These are phyloP conservation scores for Fusarium algeriense DNA, from an alignment of 2,329 filamentous ascomycete genomes.

Conservation along the genomic window DNA sequence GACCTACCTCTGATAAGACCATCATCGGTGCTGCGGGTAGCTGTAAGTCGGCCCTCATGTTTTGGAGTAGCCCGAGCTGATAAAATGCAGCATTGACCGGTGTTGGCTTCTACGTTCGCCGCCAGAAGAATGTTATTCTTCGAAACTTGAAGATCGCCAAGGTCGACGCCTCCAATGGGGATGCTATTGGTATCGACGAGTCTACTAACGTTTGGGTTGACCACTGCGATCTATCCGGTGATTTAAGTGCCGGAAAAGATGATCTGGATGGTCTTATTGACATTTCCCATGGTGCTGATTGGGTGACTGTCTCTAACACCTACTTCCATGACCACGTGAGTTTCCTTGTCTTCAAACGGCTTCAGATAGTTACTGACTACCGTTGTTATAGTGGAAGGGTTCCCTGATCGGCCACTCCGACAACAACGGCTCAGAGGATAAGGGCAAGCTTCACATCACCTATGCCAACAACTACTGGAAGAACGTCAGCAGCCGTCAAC, in stretches of 20 bases:
- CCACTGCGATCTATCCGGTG: constrained; percentile 74
- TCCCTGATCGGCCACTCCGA: constrained; percentile 71
- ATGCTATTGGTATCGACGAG: constrained; percentile 69
- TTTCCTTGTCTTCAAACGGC: background rate
- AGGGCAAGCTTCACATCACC: constrained; percentile 71
- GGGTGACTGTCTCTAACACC: constrained; percentile 61
- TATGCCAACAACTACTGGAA: constrained; percentile 75
- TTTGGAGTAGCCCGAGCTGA: background rate
- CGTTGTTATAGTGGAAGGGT: constrained; percentile 60
- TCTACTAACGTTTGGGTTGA: constrained; percentile 74
- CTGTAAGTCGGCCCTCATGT: background rate
- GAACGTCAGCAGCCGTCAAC: constrained; percentile 73
- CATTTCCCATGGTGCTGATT: constrained; percentile 72
- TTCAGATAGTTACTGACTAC: background rate
- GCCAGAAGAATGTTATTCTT: constrained; percentile 69
- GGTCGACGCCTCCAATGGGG: constrained; percentile 66
- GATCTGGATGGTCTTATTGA: constrained; percentile 77
- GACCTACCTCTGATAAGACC: constrained; percentile 57
- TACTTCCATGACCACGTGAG: constrained; percentile 50
- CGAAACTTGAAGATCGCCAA: constrained; percentile 71
- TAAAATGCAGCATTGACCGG: constrained; percentile 53
- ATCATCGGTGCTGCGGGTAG: constrained; percentile 56
- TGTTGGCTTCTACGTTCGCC: constrained; percentile 65
- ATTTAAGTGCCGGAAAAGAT: constrained; percentile 71
- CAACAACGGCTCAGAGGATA: constrained; percentile 68